Evolutionary conservation across 2,329 filamentous ascomycete species (phyloP).

Genomic region (Calycina herbarum): DNA sequence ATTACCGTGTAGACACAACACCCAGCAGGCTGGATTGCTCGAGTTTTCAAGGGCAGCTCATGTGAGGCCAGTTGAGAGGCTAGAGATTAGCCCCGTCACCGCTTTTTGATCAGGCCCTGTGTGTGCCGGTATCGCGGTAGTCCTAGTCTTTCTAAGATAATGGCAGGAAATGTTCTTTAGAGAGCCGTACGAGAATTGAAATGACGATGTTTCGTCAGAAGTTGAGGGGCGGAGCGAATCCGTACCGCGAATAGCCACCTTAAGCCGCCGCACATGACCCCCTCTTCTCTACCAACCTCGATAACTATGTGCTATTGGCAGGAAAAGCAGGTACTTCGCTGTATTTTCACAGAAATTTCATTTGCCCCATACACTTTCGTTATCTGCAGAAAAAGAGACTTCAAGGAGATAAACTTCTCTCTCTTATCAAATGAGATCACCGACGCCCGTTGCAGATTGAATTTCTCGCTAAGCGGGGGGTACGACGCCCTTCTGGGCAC

Average conservation of each 20-base stretch:
- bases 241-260: background rate
- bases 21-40: background rate
- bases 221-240: background rate
- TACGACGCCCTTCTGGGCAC: no score
- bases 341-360: background rate
- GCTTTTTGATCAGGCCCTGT: background rate
- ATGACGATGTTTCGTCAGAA: constrained; percentile 1
- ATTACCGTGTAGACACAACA: background rate
- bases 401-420: background rate
- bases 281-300: background rate
- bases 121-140: constrained; percentile 1
- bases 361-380: background rate
- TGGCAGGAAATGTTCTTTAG: background rate
- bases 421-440: background rate
- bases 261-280: constrained; percentile 6
- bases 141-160: background rate
- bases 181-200: background rate
- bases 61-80: background rate
- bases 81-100: background rate
- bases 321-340: background rate
- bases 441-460: background rate
- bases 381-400: background rate
- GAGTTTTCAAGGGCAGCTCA: background rate
- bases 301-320: background rate
- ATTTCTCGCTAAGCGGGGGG: background rate